phyloP scores from a whole-genome alignment of 2,329 filamentous ascomycete species.

The Venturia nashicola region DNA sequence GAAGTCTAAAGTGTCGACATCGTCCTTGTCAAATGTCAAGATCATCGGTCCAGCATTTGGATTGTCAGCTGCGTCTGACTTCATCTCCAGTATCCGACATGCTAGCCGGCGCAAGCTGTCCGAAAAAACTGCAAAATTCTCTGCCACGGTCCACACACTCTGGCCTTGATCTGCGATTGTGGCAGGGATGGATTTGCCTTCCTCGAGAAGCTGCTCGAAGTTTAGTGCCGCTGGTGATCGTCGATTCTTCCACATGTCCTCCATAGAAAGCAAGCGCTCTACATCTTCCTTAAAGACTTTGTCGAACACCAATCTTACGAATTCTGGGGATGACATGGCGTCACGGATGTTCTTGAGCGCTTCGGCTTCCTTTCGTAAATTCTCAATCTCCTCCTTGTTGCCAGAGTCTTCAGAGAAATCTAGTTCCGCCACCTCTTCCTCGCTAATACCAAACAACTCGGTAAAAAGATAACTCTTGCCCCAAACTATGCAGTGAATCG shows the following conservation, averaged over 20 bases:
- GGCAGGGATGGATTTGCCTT: conserved; percentile 26
- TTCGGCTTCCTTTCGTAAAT: conserved; percentile 70
- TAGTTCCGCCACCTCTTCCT: conserved; percentile 68
- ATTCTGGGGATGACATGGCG: conserved; percentile 66
- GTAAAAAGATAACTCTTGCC: conserved; percentile 92
- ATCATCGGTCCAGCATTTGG: conserved; percentile 38
- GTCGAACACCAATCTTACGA: conserved; percentile 71
- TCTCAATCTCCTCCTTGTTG: conserved; percentile 78
- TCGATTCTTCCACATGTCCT: conserved; percentile 91
- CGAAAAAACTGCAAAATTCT: conserved; percentile 77
- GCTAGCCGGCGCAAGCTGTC: conserved; percentile 72
- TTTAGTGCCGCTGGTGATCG: conserved; percentile 60
- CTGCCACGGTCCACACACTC: conserved; percentile 63
- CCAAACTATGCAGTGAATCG: conserved; percentile 98
- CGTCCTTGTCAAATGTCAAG: conserved; percentile 92
- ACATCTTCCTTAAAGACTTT: conserved; percentile 89
- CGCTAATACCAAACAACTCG: conserved; percentile 85
- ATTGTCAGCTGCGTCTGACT: conserved; percentile 27
- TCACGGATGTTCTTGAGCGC: conserved; percentile 73
- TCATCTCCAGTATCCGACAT: conserved; percentile 55
- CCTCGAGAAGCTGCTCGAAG: conserved; percentile 44
- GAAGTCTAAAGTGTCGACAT: conserved; percentile 88
- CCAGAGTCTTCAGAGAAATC: conserved; percentile 72
- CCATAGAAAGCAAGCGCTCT: conserved; percentile 67
- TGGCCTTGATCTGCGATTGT: conserved; percentile 56